These are phyloP conservation scores for Cruciata laevipes DNA, from an alignment of 257 asterid species.

Conservation along the genomic window DNA sequence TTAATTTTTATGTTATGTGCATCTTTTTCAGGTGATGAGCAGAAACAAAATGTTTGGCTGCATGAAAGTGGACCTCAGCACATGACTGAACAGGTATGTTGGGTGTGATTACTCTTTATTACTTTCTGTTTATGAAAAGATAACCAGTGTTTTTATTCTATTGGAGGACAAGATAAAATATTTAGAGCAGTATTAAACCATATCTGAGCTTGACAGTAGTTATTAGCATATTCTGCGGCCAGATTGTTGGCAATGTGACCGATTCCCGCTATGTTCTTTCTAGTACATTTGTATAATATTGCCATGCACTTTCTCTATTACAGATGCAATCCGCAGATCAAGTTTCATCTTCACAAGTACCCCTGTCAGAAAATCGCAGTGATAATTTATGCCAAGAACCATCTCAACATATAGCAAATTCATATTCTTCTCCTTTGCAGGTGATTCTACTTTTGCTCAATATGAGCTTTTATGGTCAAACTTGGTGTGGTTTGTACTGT, in stretches of 20 bases:
- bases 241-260: slow-evolving; percentile 1
- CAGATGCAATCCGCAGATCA: slow-evolving; percentile 33
- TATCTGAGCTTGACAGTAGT: slow-evolving; percentile 3
- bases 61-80: slow-evolving; percentile 28
- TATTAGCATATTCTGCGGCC: slow-evolving; percentile 11
- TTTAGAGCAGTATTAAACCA: neutral
- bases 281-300: slow-evolving; percentile 3
- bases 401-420: slow-evolving; percentile 30
- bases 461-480: slow-evolving; percentile 12
- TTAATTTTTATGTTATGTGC: slow-evolving; percentile 7
- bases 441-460: slow-evolving; percentile 22
- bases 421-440: slow-evolving; percentile 31
- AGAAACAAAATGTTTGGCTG: slow-evolving; percentile 34
- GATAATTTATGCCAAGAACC: slow-evolving; percentile 24
- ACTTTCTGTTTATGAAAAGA: neutral
- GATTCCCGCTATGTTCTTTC: neutral
- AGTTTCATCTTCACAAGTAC: slow-evolving; percentile 16
- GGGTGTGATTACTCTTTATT: neutral
- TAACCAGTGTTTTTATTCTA: neutral
- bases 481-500: neutral
- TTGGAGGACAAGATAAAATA: neutral
- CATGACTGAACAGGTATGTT: slow-evolving; percentile 37
- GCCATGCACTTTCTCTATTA: slow-evolving; percentile 14
- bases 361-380: slow-evolving; percentile 23
- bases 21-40: slow-evolving; percentile 43